These are phyloP conservation scores for Forsythia viridissima DNA, from an alignment of 257 asterid genomes.

Conservation along the genomic window DNA sequence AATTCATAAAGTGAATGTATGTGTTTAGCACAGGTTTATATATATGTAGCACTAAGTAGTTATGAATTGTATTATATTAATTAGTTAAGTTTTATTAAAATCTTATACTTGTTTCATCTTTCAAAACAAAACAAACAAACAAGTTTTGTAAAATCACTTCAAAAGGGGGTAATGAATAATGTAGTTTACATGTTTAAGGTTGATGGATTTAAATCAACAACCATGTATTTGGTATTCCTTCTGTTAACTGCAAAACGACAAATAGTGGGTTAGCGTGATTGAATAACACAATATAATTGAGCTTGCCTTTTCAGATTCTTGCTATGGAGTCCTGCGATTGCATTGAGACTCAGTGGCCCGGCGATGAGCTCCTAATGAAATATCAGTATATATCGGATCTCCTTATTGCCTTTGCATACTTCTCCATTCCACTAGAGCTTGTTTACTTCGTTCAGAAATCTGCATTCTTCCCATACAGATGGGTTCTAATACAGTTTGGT, in stretches of 20 bases:
- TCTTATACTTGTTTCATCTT: background rate
- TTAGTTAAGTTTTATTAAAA: background rate
- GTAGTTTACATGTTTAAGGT: background rate
- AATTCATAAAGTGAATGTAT: background rate
- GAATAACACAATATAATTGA: background rate
- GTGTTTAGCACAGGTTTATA: background rate
- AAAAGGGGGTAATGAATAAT: background rate
- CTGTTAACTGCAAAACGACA: background rate
- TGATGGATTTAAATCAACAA: background rate
- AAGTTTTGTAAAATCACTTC: background rate
- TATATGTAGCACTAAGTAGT: background rate
- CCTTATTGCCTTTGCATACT: conserved; percentile 69
- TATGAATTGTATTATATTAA: background rate
- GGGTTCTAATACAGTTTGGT: conserved; percentile 77
- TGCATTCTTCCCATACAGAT: conserved; percentile 71
- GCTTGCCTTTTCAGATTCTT: conserved; percentile 32
- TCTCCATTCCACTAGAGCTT: conserved; percentile 75
- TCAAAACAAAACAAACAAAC: background rate
- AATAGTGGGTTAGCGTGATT: background rate
- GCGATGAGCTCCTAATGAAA: conserved; percentile 61
- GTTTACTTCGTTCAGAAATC: conserved; percentile 67
- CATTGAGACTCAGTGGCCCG: conserved; percentile 65
- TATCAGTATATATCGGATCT: conserved; percentile 72
- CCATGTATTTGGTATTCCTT: background rate
- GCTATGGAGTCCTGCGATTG: conserved; percentile 65